phyloP scores from a whole-genome alignment of 2,329 filamentous ascomycete species.

The Diaporthe sp. region DNA sequence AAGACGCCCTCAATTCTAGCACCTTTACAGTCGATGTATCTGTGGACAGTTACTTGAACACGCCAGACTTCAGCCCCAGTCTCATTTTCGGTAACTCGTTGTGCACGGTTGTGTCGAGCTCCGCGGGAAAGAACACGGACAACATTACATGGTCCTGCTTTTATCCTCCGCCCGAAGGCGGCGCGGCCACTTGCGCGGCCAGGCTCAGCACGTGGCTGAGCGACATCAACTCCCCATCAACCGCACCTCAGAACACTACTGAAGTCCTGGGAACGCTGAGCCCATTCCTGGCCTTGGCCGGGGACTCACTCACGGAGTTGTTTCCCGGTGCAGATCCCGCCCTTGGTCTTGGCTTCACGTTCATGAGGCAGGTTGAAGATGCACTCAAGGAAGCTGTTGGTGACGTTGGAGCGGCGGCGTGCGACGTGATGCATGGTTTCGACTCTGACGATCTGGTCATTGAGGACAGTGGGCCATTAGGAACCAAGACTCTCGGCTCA shows the following conservation, averaged over 20 bases:
- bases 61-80: conserved; percentile 36
- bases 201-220: conserved; percentile 43
- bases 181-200: conserved; percentile 41
- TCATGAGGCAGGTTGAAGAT: conserved; percentile 40
- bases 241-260: conserved; percentile 34
- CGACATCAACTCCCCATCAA: conserved; percentile 9
- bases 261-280: conserved; percentile 42
- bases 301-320: conserved; percentile 39
- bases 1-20: conserved; percentile 40
- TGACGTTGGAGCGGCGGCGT: conserved; percentile 40
- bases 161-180: conserved; percentile 43
- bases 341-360: conserved; percentile 41
- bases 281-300: conserved; percentile 40
- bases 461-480: conserved; percentile 42
- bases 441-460: conserved; percentile 44
- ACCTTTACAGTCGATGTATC: conserved; percentile 43
- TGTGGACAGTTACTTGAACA: conserved; percentile 37
- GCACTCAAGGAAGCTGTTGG: conserved; percentile 42
- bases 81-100: conserved; percentile 43
- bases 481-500: conserved; percentile 42
- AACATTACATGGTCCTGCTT: conserved; percentile 44
- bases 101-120: conserved; percentile 39
- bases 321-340: conserved; percentile 42
- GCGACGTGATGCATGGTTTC: conserved; percentile 42
- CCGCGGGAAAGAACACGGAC: conserved; percentile 32